A percentile compares a stretch with the other conserved stretches of the same genome.
Conservation (phyloP, 2,329 filamentous ascomycete species). For the Rhynchosporium agropyri region DNA sequence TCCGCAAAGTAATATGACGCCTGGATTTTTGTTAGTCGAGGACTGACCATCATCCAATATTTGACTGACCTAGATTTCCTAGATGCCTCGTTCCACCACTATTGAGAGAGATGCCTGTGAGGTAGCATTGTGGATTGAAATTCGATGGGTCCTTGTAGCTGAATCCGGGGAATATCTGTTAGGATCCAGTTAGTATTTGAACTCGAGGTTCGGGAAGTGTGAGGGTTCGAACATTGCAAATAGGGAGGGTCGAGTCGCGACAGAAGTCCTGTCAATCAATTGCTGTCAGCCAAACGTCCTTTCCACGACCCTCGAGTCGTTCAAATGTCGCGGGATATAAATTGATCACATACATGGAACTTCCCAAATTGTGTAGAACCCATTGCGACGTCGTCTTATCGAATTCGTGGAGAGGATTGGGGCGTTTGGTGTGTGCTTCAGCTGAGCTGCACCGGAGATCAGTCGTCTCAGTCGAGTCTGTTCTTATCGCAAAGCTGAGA, state of each 20-base stretch:
- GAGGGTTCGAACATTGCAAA: constrained; percentile 74
- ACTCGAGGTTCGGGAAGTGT: constrained; percentile 12
- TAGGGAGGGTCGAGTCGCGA: constrained; percentile 78
- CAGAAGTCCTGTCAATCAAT: constrained; percentile 68
- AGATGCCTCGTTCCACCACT: constrained; percentile 58
- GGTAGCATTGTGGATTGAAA: constrained; percentile 64
- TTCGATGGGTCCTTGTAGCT: constrained; percentile 30
- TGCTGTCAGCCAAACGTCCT: constrained; percentile 18
- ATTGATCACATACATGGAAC: constrained; percentile 51
- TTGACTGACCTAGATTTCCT: constrained; percentile 75
- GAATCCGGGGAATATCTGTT: constrained; percentile 62
- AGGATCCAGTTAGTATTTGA: constrained; percentile 25
- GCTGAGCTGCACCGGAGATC: constrained; percentile 16
- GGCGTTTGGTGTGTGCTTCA: constrained; percentile 12
- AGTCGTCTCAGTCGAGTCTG: constrained; percentile 5
- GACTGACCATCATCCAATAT: constrained; percentile 8
- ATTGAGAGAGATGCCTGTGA: constrained; percentile 75
- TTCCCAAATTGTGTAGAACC: constrained; percentile 54
- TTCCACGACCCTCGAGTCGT: not conserved
- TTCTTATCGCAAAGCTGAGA: constrained; percentile 13
- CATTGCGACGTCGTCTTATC: constrained; percentile 17
- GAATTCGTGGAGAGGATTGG: constrained; percentile 4
- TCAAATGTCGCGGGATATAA: constrained; percentile 22
- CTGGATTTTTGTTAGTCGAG: constrained; percentile 49
- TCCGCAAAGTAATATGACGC: constrained; percentile 83